Percentiles rank a stretch among this genome's conserved stretches.
Conservation (phyloP, 257 asterid species). For the Prunella vulgaris region DNA sequence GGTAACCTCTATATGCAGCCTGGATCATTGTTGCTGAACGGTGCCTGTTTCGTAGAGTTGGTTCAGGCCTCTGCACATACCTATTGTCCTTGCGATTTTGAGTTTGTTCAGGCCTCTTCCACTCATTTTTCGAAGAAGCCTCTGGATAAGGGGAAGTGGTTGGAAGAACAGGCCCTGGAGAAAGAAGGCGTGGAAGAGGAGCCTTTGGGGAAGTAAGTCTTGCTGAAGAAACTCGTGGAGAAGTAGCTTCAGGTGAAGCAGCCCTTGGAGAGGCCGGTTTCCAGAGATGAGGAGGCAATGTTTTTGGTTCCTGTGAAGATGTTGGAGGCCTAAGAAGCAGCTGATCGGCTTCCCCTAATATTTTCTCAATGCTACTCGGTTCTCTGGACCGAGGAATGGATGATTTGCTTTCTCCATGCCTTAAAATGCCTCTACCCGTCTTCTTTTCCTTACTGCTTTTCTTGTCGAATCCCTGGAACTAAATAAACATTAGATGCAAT, state of each 20-base stretch:
- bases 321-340: slow-evolving; percentile 45
- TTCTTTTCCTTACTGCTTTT: slow-evolving; percentile 60
- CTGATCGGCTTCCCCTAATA: slow-evolving; percentile 83
- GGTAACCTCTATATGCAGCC: slow-evolving; percentile 73
- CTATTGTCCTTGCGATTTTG: slow-evolving; percentile 41
- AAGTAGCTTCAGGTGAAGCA: slow-evolving; percentile 38
- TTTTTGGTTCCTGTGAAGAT: slow-evolving; percentile 36
- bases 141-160: slow-evolving; percentile 16
- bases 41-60: slow-evolving; percentile 43
- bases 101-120: background rate
- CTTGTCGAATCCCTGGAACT: slow-evolving; percentile 58
- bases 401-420: slow-evolving; percentile 63
- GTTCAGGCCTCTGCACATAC: slow-evolving; percentile 58
- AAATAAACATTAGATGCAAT: background rate
- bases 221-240: slow-evolving; percentile 29
- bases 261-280: slow-evolving; percentile 42
- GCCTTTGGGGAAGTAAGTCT: background rate
- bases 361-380: slow-evolving; percentile 92
- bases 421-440: slow-evolving; percentile 46
- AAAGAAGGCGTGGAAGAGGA: slow-evolving; percentile 17
- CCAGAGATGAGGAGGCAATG: slow-evolving; percentile 29
- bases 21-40: slow-evolving; percentile 70
- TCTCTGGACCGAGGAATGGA: slow-evolving; percentile 72
- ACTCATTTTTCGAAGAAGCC: slow-evolving; percentile 18
- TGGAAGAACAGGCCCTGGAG: slow-evolving; percentile 25